Percentiles rank a stretch among this genome's conserved stretches.
Evolutionary conservation across 2,329 filamentous ascomycete genomes (phyloP).

Genomic region (Coniella lustricola): DNA sequence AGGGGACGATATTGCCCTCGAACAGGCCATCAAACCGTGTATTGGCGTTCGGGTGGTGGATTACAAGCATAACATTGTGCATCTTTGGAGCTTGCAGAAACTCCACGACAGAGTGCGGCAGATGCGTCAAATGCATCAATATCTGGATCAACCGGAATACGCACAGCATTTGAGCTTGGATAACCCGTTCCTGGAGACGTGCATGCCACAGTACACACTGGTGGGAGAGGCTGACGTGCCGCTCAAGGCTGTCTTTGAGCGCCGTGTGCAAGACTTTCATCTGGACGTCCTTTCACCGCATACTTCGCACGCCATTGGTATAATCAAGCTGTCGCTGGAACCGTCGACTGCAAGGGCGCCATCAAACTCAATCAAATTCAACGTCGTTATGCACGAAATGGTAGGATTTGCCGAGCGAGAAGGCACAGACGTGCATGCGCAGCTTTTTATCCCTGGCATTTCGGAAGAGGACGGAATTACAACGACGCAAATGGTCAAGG

Average conservation of each 20-base stretch:
- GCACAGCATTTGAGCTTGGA: conserved; percentile 86
- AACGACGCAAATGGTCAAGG: conserved; percentile 87
- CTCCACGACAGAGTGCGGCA: conserved; percentile 77
- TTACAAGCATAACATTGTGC: conserved; percentile 77
- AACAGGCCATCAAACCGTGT: conserved; percentile 79
- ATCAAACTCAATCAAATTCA: conserved; percentile 91
- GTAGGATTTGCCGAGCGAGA: conserved; percentile 92
- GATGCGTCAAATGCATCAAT: conserved; percentile 97
- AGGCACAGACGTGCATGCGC: conserved; percentile 90
- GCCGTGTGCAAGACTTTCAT: conserved; percentile 86
- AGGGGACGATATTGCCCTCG: conserved; percentile 73
- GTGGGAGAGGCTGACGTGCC: conserved; percentile 92
- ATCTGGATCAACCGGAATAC: conserved; percentile 91
- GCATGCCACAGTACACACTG: conserved; percentile 86
- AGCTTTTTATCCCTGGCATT: conserved; percentile 89
- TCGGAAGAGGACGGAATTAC: conserved; percentile 88
- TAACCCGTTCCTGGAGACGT: conserved; percentile 86
- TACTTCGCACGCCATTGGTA: conserved; percentile 82
- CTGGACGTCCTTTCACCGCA: conserved; percentile 89
- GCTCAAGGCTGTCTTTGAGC: conserved; percentile 86
- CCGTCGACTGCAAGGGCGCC: conserved; percentile 90
- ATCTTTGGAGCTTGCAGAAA: conserved; percentile 92
- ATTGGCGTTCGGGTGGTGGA: conserved; percentile 86
- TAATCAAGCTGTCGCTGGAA: conserved; percentile 84
- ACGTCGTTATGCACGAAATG: conserved; percentile 96